These are phyloP conservation scores for Picochlorum costavermella DNA, from an alignment of 139 green algal genomes.

Conservation along the genomic window DNA sequence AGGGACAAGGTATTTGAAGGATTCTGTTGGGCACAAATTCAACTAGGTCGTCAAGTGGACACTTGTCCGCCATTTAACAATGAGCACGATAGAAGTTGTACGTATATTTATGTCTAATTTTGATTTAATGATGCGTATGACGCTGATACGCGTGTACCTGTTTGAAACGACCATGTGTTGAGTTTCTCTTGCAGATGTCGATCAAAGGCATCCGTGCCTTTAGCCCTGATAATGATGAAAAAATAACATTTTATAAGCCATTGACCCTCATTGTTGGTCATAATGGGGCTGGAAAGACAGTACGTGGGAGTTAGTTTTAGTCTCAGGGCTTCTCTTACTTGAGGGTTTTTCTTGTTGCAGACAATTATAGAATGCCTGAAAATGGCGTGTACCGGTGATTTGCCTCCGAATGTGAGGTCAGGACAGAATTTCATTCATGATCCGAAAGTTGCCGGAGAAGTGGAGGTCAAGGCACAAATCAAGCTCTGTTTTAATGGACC, in stretches of 20 bases:
- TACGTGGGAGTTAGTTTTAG: conserved; percentile 29
- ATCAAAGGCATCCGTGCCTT: conserved; percentile 97
- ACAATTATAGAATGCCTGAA: conserved; percentile 99
- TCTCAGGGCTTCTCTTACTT: neutral
- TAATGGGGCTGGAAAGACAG: conserved; percentile 96
- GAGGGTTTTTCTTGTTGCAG: conserved; percentile 34
- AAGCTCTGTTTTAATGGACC: conserved; percentile 78
- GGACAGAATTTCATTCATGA: conserved; percentile 93
- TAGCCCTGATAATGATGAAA: conserved; percentile 73
- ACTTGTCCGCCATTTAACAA: neutral
- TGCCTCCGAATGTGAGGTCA: conserved; percentile 83
- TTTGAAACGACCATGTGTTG: neutral
- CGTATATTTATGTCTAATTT: neutral
- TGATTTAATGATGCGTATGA: no score
- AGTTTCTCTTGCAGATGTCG: conserved; percentile 49
- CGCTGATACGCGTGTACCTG: no score
- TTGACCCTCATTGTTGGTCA: conserved; percentile 95
- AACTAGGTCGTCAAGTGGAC: neutral
- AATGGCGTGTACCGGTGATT: conserved; percentile 83
- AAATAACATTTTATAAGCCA: conserved; percentile 90
- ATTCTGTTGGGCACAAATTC: neutral
- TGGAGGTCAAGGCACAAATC: conserved; percentile 94
- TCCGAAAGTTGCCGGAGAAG: conserved; percentile 80
- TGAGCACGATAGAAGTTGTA: conserved; percentile 3
- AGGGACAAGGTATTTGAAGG: no score